phyloP scores from a whole-genome alignment of 2,329 filamentous ascomycete genomes.

The Elsinoe necatrix region DNA sequence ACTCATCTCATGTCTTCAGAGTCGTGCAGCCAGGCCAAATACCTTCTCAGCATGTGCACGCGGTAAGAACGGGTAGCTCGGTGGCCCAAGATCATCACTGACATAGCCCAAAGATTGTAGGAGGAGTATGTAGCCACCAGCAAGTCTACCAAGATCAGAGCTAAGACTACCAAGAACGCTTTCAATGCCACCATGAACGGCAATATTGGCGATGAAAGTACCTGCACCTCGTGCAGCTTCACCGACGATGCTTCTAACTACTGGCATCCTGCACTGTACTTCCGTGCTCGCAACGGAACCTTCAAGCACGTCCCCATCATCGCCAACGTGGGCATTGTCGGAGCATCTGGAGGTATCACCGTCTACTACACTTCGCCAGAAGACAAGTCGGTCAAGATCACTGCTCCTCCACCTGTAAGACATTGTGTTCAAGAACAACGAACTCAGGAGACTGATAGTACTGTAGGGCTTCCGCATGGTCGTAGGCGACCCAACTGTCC shows the following conservation, averaged over 20 bases:
- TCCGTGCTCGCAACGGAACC: conserved; percentile 52
- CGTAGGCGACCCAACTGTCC: conserved; percentile 52
- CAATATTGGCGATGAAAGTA: conserved; percentile 23
- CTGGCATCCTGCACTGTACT: conserved; percentile 67
- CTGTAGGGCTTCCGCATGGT: conserved; percentile 65
- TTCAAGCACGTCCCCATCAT: conserved; percentile 50
- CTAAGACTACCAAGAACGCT: conserved; percentile 29
- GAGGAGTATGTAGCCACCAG: neutral
- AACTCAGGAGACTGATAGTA: conserved; percentile 49
- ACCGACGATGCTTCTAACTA: conserved; percentile 65
- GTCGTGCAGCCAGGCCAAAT: conserved; percentile 31
- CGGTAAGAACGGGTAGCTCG: conserved; percentile 21
- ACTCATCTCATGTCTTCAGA: neutral
- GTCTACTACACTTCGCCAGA: conserved; percentile 54
- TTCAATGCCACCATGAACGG: conserved; percentile 40
- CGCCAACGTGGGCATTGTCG: conserved; percentile 23
- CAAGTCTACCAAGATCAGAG: neutral
- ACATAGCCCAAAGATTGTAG: neutral
- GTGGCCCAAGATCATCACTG: neutral
- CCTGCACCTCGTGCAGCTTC: conserved; percentile 62
- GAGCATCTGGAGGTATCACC: conserved; percentile 48
- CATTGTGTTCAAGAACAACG: conserved; percentile 35
- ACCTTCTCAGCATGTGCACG: conserved; percentile 34
- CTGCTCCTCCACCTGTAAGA: conserved; percentile 5
- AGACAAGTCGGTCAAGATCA: conserved; percentile 7